Percentiles rank a stretch among this genome's conserved stretches.
Evolutionary conservation across 1,284 basidiomycete species (phyloP).

Genomic region (Schizophyllum commune): DNA sequence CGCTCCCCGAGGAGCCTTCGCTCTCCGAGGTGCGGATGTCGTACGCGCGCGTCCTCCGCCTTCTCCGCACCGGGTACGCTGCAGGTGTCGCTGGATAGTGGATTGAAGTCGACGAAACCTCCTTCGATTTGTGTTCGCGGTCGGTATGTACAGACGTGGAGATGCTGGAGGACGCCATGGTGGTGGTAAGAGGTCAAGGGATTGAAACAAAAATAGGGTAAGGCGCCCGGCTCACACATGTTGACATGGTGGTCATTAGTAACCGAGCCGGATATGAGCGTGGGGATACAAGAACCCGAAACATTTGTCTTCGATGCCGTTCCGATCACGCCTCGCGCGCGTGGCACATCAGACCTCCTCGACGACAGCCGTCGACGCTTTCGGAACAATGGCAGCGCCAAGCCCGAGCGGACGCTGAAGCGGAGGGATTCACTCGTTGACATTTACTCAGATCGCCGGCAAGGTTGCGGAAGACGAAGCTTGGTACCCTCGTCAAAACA

Average conservation of each 20-base stretch:
- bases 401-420: too few relatives aligned
- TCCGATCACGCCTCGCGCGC: too few relatives aligned
- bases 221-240: neutral
- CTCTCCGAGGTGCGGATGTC: neutral
- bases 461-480: too few relatives aligned
- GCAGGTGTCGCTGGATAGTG: neutral
- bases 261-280: neutral
- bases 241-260: neutral
- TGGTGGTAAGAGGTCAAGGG: neutral
- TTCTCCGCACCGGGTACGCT: neutral
- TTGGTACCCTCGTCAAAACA: too few relatives aligned
- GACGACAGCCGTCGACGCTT: too few relatives aligned
- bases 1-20: neutral
- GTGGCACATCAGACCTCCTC: too few relatives aligned
- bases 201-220: neutral
- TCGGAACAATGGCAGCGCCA: too few relatives aligned
- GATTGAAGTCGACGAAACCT: neutral
- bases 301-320: too few relatives aligned
- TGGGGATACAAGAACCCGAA: neutral
- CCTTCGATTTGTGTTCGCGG: neutral
- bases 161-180: neutral
- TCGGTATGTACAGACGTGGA: neutral
- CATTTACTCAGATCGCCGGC: too few relatives aligned
- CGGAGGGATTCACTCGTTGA: too few relatives aligned
- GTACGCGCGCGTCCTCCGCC: neutral